Conservation (phyloP, 192 early-diverging fungal species). For the Chytriomyces sp. region DNA sequence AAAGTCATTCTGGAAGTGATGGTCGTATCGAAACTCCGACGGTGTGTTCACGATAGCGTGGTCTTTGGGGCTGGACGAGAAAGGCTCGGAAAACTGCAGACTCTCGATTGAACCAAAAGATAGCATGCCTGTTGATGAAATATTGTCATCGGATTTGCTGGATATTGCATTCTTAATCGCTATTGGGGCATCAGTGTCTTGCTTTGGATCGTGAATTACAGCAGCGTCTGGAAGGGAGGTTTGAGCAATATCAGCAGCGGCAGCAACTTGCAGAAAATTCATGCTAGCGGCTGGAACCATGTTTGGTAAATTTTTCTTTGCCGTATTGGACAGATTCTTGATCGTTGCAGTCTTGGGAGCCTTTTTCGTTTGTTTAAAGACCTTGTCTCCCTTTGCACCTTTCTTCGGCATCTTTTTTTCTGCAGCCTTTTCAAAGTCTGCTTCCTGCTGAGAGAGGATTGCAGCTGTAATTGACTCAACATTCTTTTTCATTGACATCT, state of each 20-base stretch:
- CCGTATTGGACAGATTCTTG: no score
- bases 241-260: background rate
- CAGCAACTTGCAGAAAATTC: background rate
- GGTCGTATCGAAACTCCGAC: background rate
- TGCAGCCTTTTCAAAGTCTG: background rate
- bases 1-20: background rate
- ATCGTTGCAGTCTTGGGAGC: no score
- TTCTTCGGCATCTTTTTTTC: background rate
- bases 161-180: no score
- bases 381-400: background rate
- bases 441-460: background rate
- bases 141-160: background rate
- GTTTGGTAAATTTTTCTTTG: no score
- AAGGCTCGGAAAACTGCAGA: no score
- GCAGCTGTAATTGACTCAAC: background rate
- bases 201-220: no score
- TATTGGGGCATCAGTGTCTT: no score
- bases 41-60: background rate
- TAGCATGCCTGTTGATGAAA: background rate
- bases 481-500: background rate
- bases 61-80: background rate
- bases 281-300: background rate
- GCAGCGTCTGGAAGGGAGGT: no score
- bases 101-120: no score
- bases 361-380: no score